phyloP scores from a whole-genome alignment of 2,329 filamentous ascomycete genomes.

The Monilinia laxa region DNA sequence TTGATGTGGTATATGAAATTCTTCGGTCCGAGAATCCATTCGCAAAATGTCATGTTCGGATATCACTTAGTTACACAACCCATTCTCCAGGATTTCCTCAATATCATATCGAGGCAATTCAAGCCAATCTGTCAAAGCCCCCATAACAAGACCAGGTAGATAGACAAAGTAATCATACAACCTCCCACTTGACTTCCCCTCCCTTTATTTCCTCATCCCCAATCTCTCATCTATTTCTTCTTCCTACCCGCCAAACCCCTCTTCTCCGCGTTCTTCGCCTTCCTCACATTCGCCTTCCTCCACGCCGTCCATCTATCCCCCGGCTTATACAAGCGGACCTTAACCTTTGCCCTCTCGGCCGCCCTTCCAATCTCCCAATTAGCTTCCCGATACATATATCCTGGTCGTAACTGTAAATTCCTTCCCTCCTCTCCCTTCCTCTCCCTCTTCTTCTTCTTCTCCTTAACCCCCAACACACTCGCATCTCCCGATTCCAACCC shows the following conservation, averaged over 20 bases:
- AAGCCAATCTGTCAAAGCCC: background rate
- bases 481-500: constrained; percentile 25
- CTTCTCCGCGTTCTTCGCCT: constrained; percentile 52
- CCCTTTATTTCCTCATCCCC: background rate
- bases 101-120: background rate
- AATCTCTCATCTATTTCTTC: constrained; percentile 22
- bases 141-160: background rate
- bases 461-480: constrained; percentile 23
- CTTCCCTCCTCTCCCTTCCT: constrained; percentile 41
- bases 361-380: constrained; percentile 68
- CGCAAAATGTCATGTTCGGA: background rate
- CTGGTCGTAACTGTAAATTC: constrained; percentile 48
- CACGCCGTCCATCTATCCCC: constrained; percentile 60
- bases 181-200: background rate
- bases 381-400: constrained; percentile 63
- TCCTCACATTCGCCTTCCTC: constrained; percentile 56
- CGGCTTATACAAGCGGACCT: constrained; percentile 56
- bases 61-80: background rate
- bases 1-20: background rate
- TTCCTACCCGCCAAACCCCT: constrained; percentile 50
- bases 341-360: constrained; percentile 58
- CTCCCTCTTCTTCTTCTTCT: constrained; percentile 29
- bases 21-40: background rate
- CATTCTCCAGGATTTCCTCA: background rate
- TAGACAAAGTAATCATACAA: constrained; percentile 6